A percentile compares a stretch with the other conserved stretches of the same genome.
Evolutionary conservation across 164 flowering plant genomes (phyloP).

Genomic region (Houttuynia cordata): DNA sequence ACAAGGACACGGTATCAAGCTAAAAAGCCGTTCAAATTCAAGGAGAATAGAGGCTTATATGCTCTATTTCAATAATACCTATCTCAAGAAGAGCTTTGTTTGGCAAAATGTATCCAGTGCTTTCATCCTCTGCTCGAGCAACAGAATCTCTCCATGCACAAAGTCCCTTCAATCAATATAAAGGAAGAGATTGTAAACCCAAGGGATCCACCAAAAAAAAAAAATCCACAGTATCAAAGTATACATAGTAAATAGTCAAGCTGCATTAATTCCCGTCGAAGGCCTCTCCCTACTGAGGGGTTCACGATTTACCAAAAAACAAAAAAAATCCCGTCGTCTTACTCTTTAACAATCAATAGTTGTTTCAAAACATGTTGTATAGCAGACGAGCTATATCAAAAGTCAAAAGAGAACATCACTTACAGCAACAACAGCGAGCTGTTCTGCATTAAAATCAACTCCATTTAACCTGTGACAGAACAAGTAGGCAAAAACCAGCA

Average conservation of each 20-base stretch:
- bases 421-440: slow-evolving; percentile 89
- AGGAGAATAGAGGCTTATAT: neutral
- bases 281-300: too few species aligned
- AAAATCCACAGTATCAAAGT: neutral
- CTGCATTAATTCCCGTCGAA: too few species aligned
- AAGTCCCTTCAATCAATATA: slow-evolving; percentile 50
- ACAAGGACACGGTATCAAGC: slow-evolving; percentile 1
- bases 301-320: too few species aligned
- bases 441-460: slow-evolving; percentile 55
- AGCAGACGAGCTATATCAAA: neutral
- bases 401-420: slow-evolving; percentile 14
- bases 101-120: slow-evolving; percentile 93
- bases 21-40: neutral
- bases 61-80: slow-evolving; percentile 29
- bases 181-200: neutral
- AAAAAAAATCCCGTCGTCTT: too few species aligned
- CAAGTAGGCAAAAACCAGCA: too few species aligned
- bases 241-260: too few species aligned
- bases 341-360: neutral
- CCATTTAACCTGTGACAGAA: slow-evolving; percentile 35
- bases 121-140: slow-evolving; percentile 95
- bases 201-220: neutral
- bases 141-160: slow-evolving; percentile 83
- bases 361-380: neutral
- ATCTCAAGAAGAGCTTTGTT: slow-evolving; percentile 82